Percentiles rank a stretch among this genome's conserved stretches.
Evolutionary conservation across 108 stramenopile species (phyloP).

Genomic region (Nitzschia palea): DNA sequence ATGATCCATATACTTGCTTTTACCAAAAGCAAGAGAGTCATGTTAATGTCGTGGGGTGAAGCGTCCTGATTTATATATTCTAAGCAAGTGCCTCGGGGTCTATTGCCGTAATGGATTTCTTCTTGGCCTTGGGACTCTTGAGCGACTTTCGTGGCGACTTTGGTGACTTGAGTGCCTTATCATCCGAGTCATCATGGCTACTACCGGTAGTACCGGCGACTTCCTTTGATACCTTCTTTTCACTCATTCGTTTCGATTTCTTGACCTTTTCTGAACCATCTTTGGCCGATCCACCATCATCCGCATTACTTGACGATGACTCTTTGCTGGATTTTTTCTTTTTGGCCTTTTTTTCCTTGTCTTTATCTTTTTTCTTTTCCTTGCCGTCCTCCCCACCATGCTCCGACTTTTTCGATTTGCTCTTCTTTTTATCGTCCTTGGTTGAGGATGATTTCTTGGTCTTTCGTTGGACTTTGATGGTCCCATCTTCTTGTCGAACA

Average conservation of each 20-base stretch:
- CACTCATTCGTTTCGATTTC: too few species aligned
- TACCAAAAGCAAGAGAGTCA: too few species aligned
- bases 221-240: too few species aligned
- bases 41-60: too few species aligned
- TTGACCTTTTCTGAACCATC: background rate
- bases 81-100: too few species aligned
- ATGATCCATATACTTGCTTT: too few species aligned
- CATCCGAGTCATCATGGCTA: too few species aligned
- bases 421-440: background rate
- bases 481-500: constrained; percentile 8
- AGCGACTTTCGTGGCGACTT: too few species aligned
- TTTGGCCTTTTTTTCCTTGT: background rate
- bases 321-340: constrained; percentile 4
- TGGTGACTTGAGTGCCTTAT: too few species aligned
- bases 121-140: background rate
- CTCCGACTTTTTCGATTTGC: background rate
- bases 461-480: constrained; percentile 13
- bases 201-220: too few species aligned
- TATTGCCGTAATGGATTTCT: background rate
- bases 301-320: too few species aligned
- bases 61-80: too few species aligned
- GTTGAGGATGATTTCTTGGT: background rate
- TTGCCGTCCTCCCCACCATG: background rate
- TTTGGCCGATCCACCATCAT: background rate
- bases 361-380: constrained; percentile 3